These are phyloP conservation scores for Eutrema heterophyllum DNA, from an alignment of 345 rosid genomes.

Conservation along the genomic window DNA sequence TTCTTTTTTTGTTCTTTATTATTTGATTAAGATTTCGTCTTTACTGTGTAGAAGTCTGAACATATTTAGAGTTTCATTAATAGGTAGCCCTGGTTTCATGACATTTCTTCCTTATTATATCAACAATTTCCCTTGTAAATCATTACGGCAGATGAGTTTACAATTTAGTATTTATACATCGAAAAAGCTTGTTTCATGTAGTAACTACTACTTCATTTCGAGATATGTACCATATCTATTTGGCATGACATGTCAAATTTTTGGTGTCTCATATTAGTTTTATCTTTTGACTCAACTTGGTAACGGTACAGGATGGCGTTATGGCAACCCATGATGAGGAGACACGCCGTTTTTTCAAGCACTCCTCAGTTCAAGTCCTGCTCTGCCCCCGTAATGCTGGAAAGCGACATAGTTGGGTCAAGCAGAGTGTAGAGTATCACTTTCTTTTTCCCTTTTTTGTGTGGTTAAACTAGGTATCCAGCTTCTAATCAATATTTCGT, in stretches of 20 bases:
- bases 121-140: neutral
- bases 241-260: neutral
- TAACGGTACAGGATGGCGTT: conserved; percentile 66
- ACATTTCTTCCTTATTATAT: neutral
- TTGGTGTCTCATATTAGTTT: neutral
- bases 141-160: neutral
- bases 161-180: neutral
- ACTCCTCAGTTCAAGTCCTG: conserved; percentile 89
- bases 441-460: neutral
- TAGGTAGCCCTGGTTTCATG: neutral
- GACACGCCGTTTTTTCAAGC: conserved; percentile 89
- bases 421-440: conserved; percentile 61
- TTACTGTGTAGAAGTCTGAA: neutral
- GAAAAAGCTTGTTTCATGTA: neutral
- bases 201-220: neutral
- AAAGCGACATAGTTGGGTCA: conserved; percentile 83
- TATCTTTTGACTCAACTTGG: neutral
- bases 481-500: neutral
- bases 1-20: neutral
- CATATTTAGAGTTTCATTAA: neutral
- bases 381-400: conserved; percentile 96
- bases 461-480: neutral
- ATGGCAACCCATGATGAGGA: conserved; percentile 98
- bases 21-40: neutral
- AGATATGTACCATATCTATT: neutral